A percentile compares a stretch with the other conserved stretches of the same genome.
phyloP scores from a whole-genome alignment of 345 rosid species.

The Lepidium africanum region DNA sequence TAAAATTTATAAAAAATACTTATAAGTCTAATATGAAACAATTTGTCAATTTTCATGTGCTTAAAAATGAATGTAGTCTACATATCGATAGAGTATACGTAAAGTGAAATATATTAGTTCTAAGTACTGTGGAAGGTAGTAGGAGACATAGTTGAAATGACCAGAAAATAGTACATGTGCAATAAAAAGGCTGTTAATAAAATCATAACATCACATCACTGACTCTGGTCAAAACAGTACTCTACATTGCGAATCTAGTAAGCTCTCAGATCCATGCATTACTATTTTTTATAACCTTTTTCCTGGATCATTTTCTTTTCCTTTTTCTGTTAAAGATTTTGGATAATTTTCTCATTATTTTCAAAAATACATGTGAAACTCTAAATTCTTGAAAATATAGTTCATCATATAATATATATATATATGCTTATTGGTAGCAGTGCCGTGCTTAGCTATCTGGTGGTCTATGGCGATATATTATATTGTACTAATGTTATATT shows the following conservation, averaged over 20 bases:
- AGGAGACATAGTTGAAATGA: conserved; percentile 21
- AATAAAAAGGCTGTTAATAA: conserved; percentile 23
- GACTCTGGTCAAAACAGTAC: conserved; percentile 22
- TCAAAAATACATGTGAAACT: no score
- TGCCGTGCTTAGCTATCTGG: no score
- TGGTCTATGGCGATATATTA: no score
- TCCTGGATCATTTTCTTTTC: no score
- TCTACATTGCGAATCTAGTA: conserved; percentile 19
- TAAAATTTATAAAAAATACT: neutral
- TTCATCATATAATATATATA: no score
- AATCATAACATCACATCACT: conserved; percentile 30
- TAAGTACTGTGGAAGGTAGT: neutral
- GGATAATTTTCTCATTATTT: no score
- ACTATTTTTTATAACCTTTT: neutral
- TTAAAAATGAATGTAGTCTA: neutral
- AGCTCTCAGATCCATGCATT: conserved; percentile 9
- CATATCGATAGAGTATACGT: neutral
- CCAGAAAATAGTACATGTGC: conserved; percentile 21
- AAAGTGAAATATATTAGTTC: neutral
- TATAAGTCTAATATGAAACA: no score
- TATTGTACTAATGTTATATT: no score
- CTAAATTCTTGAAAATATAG: no score
- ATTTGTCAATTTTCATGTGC: neutral
- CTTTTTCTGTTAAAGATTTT: no score
- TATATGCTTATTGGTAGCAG: no score